Evolutionary conservation across 306 rosid species (phyloP), one percentile per base, ranked within the genome.

Genomic region (Casuarina equisetifolia): DNA sequence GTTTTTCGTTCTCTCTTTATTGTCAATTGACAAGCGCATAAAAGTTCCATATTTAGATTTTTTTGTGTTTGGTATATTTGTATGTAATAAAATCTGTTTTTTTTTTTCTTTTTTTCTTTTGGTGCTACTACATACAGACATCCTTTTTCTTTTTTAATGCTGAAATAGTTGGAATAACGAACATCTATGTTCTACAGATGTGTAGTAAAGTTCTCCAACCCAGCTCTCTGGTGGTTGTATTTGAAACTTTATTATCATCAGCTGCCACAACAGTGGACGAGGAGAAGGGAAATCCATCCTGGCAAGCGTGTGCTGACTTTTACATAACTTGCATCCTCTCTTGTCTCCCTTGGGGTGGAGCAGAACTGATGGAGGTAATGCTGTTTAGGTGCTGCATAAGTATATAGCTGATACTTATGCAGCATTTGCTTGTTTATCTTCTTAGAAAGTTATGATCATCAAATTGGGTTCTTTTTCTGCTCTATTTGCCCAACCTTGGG

Each of bases 281-380:
- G 72, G 99, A 92, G 79, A 95, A 95, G 85, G 99, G 99, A 57
- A 95, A 92, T 78, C 97, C 99, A 49, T 83, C 97, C 73, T 95
- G 99, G 97, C 99, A 95, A 85, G 91, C 99, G 16, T 89, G 90
- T 68, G 99, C 98, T 54, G 99, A 95, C 86, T 95, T 95, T 81
- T 95, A 92, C 83, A 90, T 95, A 35, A 81, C 87, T 76, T 95
- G 99, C 84, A 86, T 95, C 79, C 85, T 95, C 63, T 91, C 99
- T 40, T 95, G 92, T 88, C 97, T 95, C 64, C 98, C 99, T 3
- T 95, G 99, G 97, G 99, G 99, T 52, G 99, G 96, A 84, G 97
- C 97, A 40, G 99, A 95, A 84, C 94, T 95, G 79, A 20, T 35
- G 72, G 99, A 95, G 99, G 99, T 95, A 91, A 72, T 73, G 59